Evolutionary conservation across 176 grass and related monocot species (phyloP).

Genomic region (Olyra latifolia): DNA sequence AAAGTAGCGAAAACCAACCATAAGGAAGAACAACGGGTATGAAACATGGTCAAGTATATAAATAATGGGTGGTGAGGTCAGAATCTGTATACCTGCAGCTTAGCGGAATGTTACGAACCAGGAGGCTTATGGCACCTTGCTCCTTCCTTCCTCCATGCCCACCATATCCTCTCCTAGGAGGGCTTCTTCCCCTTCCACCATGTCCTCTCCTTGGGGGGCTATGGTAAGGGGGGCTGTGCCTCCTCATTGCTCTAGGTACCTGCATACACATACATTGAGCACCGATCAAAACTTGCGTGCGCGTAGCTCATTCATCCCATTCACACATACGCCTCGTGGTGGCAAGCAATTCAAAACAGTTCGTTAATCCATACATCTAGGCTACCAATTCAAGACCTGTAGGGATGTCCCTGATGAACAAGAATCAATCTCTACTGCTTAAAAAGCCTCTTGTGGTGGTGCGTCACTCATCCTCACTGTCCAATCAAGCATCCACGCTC

Average conservation of each 20-base stretch:
- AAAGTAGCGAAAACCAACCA: not conserved
- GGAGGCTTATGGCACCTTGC: constrained; percentile 55
- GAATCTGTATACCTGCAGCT: constrained; percentile 49
- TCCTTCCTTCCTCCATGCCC: constrained; percentile 46
- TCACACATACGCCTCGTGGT: not conserved
- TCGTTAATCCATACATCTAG: no score
- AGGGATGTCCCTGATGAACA: not conserved
- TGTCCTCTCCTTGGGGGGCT: constrained; percentile 54
- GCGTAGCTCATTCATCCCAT: not conserved
- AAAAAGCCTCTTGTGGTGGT: no score
- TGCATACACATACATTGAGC: not conserved
- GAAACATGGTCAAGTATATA: not conserved
- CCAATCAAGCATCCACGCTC: no score
- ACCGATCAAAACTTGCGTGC: not conserved
- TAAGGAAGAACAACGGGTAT: not conserved
- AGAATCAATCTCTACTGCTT: not conserved
- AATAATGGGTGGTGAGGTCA: not conserved
- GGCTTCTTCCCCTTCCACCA: constrained; percentile 51
- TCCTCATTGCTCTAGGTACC: constrained; percentile 51
- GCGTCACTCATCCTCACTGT: no score
- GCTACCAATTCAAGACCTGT: not conserved
- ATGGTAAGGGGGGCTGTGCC: constrained; percentile 58
- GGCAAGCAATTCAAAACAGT: not conserved
- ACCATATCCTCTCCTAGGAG: constrained; percentile 54
- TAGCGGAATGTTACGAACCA: constrained; percentile 78